phyloP scores from a whole-genome alignment of 2,329 filamentous ascomycete species.

The Trichoderma cornu-damae region DNA sequence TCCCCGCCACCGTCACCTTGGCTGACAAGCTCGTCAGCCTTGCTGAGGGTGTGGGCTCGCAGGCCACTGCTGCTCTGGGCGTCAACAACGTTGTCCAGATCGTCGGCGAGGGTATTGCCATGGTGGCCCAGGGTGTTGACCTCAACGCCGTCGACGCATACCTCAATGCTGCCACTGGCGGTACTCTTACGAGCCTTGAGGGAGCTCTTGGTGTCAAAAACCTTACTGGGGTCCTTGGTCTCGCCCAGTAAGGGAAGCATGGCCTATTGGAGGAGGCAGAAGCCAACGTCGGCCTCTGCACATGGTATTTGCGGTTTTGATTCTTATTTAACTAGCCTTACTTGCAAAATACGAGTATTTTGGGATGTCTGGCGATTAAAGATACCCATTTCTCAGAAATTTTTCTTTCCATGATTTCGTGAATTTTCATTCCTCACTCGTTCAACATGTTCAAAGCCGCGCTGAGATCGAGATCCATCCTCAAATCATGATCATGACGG shows the following conservation, averaged over 20 bases:
- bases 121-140: constrained; percentile 23
- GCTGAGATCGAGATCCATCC: neutral
- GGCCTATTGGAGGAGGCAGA: neutral
- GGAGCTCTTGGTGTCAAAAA: constrained; percentile 21
- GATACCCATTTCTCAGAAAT: constrained; percentile 1
- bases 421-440: neutral
- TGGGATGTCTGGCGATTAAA: constrained; percentile 8
- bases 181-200: constrained; percentile 21
- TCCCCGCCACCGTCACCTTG: constrained; percentile 21
- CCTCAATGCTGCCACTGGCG: constrained; percentile 23
- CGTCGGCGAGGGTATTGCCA: constrained; percentile 25
- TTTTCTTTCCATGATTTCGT: neutral
- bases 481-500: neutral
- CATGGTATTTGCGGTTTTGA: constrained; percentile 4
- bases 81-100: constrained; percentile 20
- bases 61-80: neutral
- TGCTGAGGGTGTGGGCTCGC: constrained; percentile 18
- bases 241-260: constrained; percentile 2
- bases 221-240: constrained; percentile 20
- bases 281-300: neutral
- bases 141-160: constrained; percentile 23
- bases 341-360: constrained; percentile 12
- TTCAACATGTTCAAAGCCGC: neutral
- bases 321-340: constrained; percentile 12
- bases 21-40: constrained; percentile 24